Evolutionary conservation across 2,329 filamentous ascomycete species (phyloP), one percentile per base, ranked within the genome.

Genomic region (Cytospora schulzeri): DNA sequence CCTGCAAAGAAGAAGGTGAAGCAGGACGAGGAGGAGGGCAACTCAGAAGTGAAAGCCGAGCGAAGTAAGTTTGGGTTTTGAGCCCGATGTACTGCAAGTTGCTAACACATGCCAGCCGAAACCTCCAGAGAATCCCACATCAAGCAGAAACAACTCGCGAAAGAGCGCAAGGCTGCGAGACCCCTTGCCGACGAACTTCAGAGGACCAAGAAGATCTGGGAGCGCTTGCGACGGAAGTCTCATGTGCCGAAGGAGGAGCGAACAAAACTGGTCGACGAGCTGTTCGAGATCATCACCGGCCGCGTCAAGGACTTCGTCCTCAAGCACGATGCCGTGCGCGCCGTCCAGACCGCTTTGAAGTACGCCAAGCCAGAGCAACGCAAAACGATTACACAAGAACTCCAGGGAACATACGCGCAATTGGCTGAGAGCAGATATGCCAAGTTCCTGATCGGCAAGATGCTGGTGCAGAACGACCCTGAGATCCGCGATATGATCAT

Each of bases 321-420:
- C 80, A 99, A 99, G 85, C 95, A 99, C 77, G 95, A 99, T 75
- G 92, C 93, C 41, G 94, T 97, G n/a, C 87, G 95, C 70, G 93
- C 97, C 51, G 91, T 99, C 29, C 95, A 99, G 80, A 97, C 93
- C 15, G 95, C 94, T 45, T 87, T 99, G 78, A 99, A 99, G 78
- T 99, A 99, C 78, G 91, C 92, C 56, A 96, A 90, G 54, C 83
- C 88, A 62, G 89, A 91, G 66, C 93, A 97, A 79, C 86, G 92
- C 73, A 91, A 89, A 77, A 87, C 89, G 79, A 97, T 99, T 72
- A 92, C 93, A 11, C 83, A 82, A 65, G 95, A 99, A 77, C 83
- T 99, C 63, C 88, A 91, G 76, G 93, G 93, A 22, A 89, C 90
- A 70, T 97, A 96, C 76, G 86, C 88, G 52, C 86, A 91, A 70